These are phyloP conservation scores for Kuraishia ogatae DNA, from an alignment of 805 yeast genomes.

Conservation along the genomic window DNA sequence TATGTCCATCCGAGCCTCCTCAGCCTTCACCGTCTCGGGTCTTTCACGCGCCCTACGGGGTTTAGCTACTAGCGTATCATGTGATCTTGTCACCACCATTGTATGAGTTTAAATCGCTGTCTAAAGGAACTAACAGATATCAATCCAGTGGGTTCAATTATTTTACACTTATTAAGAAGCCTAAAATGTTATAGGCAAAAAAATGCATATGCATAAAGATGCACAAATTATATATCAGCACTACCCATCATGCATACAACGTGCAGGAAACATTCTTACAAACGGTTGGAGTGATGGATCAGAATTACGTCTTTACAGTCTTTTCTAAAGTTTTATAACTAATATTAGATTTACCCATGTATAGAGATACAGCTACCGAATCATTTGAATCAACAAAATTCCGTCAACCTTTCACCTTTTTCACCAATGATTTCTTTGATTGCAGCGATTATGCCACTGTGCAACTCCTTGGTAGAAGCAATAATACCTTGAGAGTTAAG, in stretches of 20 bases:
- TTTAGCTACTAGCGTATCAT: not conserved
- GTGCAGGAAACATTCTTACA: not conserved
- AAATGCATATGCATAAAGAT: not conserved
- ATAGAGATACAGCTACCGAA: no score
- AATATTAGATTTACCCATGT: no score
- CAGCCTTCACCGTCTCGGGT: not conserved
- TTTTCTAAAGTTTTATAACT: no score
- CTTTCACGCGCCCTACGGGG: not conserved
- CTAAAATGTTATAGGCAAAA: not conserved
- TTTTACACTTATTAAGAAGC: no score
- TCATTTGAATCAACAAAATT: conserved; percentile 10
- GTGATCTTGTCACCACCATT: not conserved
- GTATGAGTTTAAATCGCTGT: no score
- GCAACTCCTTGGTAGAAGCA: conserved; percentile 55
- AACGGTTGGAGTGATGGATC: no score
- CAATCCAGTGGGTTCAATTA: no score
- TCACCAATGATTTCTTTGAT: conserved; percentile 29
- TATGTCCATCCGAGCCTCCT: not conserved
- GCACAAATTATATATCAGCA: not conserved
- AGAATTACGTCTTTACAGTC: no score
- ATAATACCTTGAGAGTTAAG: conserved; percentile 86
- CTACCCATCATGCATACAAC: not conserved
- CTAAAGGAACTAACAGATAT: no score
- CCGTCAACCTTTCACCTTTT: conserved; percentile 20
- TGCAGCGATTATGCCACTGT: conserved; percentile 39